Evolutionary conservation across 495 filamentous ascomycete genomes (phyloP).

Genomic region (Darksidea phi): DNA sequence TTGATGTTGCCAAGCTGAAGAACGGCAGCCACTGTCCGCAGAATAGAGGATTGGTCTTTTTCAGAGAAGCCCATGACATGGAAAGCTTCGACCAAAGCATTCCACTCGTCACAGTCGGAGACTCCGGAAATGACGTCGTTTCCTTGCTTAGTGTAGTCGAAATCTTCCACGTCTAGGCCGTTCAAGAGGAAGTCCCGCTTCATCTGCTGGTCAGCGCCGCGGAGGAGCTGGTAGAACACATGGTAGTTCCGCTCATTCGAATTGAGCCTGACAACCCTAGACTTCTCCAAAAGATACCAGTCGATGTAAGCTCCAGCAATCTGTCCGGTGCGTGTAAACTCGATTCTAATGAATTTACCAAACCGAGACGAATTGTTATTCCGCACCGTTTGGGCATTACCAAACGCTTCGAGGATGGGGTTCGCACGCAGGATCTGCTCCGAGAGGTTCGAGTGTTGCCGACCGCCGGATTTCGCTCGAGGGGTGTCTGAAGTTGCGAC

Average conservation of each 20-base stretch:
- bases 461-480: conserved; percentile 55
- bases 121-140: conserved; percentile 89
- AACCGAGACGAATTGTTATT: conserved; percentile 99
- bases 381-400: conserved; percentile 94
- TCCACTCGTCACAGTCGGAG: conserved; percentile 90
- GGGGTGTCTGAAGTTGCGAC: conserved; percentile 82
- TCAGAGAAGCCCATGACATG: conserved; percentile 90
- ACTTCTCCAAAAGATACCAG: conserved; percentile 98
- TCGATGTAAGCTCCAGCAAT: conserved; percentile 97
- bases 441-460: conserved; percentile 83
- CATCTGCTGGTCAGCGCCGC: conserved; percentile 71
- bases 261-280: conserved; percentile 85
- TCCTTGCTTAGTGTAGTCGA: conserved; percentile 85
- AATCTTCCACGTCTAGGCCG: conserved; percentile 74
- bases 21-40: conserved; percentile 85
- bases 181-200: conserved; percentile 74
- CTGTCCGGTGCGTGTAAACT: conserved; percentile 85
- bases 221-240: conserved; percentile 93
- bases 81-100: conserved; percentile 85
- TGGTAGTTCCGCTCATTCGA: conserved; percentile 92
- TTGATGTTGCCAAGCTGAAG: conserved; percentile 91
- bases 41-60: conserved; percentile 75
- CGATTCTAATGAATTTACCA: conserved; percentile 98
- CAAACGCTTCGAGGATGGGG: conserved; percentile 96
- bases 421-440: conserved; percentile 96